Evolutionary conservation across 257 asterid genomes (phyloP), one percentile per base, ranked within the genome.

Genomic region (Solanum lycopersicoides): DNA sequence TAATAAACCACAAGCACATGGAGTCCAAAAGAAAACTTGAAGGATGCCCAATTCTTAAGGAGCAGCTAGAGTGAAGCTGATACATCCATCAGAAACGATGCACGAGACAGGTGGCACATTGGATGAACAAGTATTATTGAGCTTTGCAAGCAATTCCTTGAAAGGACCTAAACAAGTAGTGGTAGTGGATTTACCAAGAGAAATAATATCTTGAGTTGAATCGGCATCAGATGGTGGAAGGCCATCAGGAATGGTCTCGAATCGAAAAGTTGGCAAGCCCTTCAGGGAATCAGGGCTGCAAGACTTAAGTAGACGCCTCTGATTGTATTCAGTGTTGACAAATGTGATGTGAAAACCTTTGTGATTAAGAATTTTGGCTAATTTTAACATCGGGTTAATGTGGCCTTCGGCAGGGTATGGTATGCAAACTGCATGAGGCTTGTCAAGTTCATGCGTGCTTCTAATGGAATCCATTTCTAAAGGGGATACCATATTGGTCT

Each of bases 381-480:
- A 86, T 14, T 47, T 14, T 14, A 47, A 47, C 20, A 47, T 14
- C 1, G 97, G 95, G 42, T 69, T 93, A 4, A 94, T 84, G 90
- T 91, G 96, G 60, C 96, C 97, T 63, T 93, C 95, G 0, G 95
- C 92, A 7, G 95, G 95, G 9, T 3, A 87, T 8, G 95, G 95
- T 11, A 91, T 85, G 92, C 92, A 91, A 9, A 92, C 88, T 34
- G 91, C 96, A 90, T 94, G 96, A 6, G 90, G 93, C 35, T 89
- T 87, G 37, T 77, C n/a, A n/a, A n/a, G n/a, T n/a, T n/a, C n/a
- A n/a, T n/a, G n/a, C n/a, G n/a, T n/a, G n/a, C n/a, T n/a, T n/a
- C n/a, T n/a, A n/a, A n/a, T n/a, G n/a, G n/a, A n/a, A n/a, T n/a
- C n/a, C n/a, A n/a, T n/a, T n/a, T n/a, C n/a, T n/a, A n/a, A n/a